Percentiles rank a stretch among this genome's conserved stretches.
Evolutionary conservation across 2,329 filamentous ascomycete species (phyloP).

Genomic region (Sporothrix globosa): DNA sequence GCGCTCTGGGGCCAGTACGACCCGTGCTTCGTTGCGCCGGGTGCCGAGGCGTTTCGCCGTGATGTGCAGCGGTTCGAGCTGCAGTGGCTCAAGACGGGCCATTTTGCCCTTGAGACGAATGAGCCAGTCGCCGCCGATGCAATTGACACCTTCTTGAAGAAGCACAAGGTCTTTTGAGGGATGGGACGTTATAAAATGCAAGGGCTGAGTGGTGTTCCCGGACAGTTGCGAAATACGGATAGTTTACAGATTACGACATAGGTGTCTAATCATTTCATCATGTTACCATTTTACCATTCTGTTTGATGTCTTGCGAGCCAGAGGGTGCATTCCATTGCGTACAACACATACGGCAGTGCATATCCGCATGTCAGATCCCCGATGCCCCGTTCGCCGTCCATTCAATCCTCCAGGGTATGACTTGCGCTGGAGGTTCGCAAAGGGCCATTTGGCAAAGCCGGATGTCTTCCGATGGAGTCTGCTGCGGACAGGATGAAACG

Average conservation of each 20-base stretch:
- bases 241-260: no score
- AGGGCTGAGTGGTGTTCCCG: background rate
- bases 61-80: conserved; percentile 55
- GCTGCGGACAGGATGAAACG: no score
- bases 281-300: background rate
- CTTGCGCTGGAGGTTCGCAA: background rate
- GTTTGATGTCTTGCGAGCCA: background rate
- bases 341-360: background rate
- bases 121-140: conserved; percentile 40
- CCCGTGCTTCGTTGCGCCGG: conserved; percentile 53
- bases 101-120: conserved; percentile 55
- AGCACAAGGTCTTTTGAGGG: conserved; percentile 37
- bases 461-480: background rate
- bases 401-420: background rate
- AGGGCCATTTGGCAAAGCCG: background rate
- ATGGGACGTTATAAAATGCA: background rate
- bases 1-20: conserved; percentile 64
- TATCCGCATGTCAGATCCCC: conserved; percentile 23
- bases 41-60: conserved; percentile 57
- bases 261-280: no score
- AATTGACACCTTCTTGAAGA: conserved; percentile 41
- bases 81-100: conserved; percentile 57
- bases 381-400: conserved; percentile 28
- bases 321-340: background rate
- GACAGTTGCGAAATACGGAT: background rate